Evolutionary conservation across 78 protist genomes (phyloP).

Genomic region (Dictyostelium firmibasis): DNA sequence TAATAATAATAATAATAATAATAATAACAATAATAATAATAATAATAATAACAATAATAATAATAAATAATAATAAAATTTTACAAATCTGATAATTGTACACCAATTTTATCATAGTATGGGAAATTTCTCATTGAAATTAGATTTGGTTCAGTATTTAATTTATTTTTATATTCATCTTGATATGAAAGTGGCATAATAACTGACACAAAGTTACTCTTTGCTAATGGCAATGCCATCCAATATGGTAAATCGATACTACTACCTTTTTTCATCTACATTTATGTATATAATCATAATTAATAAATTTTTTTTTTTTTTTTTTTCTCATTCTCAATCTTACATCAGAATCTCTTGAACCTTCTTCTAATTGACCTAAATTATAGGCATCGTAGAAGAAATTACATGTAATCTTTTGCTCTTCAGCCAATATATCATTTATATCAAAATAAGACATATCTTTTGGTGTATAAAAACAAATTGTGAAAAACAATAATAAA

Average conservation of each 20-base stretch:
- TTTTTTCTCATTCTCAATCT: not conserved
- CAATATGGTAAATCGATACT: constrained; percentile 52
- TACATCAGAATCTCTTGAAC: constrained; percentile 40
- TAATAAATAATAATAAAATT: not conserved
- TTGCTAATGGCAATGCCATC: constrained; percentile 9
- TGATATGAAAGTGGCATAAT: not conserved
- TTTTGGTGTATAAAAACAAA: no score
- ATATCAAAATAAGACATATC: constrained; percentile 35
- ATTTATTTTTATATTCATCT: constrained; percentile 28
- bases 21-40: no score
- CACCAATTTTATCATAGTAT: constrained; percentile 47
- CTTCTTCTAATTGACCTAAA: constrained; percentile 43
- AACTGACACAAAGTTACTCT: not conserved
- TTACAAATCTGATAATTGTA: constrained; percentile 10
- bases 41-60: no score
- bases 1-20: no score
- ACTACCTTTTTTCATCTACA: constrained; percentile 19
- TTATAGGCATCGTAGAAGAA: constrained; percentile 38
- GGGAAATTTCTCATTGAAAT: constrained; percentile 24
- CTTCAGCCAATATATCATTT: constrained; percentile 50
- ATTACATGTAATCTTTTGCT: constrained; percentile 19
- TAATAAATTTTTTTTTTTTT: not conserved
- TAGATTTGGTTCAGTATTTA: constrained; percentile 31
- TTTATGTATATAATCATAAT: not conserved
- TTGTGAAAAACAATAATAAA: no score